Conservation (phyloP, 352 stramenopile species). For the Pythium vanterpoolii region DNA sequence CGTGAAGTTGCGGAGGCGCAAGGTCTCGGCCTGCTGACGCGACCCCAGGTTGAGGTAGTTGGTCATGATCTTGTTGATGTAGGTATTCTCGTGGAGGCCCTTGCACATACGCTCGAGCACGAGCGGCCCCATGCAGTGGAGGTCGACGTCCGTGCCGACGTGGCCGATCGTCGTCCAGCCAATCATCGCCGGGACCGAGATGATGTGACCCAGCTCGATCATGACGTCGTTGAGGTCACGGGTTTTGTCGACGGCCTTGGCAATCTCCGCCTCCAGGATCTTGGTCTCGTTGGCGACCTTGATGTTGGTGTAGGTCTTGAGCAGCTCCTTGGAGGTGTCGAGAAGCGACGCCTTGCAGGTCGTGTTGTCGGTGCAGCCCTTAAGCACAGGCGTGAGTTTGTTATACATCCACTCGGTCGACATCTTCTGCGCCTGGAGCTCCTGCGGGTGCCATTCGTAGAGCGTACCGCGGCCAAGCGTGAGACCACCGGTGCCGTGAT, state of each 20-base stretch:
- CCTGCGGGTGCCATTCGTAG: conserved; percentile 52
- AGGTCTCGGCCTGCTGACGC: conserved; percentile 51
- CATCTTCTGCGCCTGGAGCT: conserved; percentile 49
- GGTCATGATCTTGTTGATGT: conserved; percentile 76
- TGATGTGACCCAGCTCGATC: conserved; percentile 52
- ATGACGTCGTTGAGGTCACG: conserved; percentile 41
- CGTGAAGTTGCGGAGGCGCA: conserved; percentile 30
- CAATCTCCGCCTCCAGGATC: conserved; percentile 35
- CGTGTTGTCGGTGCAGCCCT: conserved; percentile 36
- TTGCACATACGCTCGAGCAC: conserved; percentile 63
- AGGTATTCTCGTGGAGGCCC: conserved; percentile 62
- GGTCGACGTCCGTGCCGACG: conserved; percentile 67
- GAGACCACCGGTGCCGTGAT: conserved; percentile 65
- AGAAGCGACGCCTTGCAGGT: conserved; percentile 47
- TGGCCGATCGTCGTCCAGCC: conserved; percentile 64
- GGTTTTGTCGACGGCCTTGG: conserved; percentile 41
- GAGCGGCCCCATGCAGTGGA: conserved; percentile 64
- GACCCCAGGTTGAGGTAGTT: conserved; percentile 63
- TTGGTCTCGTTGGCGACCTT: conserved; percentile 27
- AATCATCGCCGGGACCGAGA: conserved; percentile 41
- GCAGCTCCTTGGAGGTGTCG: conserved; percentile 35
- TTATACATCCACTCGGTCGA: conserved; percentile 56
- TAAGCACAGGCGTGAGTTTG: conserved; percentile 34
- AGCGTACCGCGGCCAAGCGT: conserved; percentile 42
- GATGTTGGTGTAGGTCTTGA: conserved; percentile 56